Conservation (phyloP, 2,329 filamentous ascomycete genomes). For the Teratosphaeria pseudoeucalypti region DNA sequence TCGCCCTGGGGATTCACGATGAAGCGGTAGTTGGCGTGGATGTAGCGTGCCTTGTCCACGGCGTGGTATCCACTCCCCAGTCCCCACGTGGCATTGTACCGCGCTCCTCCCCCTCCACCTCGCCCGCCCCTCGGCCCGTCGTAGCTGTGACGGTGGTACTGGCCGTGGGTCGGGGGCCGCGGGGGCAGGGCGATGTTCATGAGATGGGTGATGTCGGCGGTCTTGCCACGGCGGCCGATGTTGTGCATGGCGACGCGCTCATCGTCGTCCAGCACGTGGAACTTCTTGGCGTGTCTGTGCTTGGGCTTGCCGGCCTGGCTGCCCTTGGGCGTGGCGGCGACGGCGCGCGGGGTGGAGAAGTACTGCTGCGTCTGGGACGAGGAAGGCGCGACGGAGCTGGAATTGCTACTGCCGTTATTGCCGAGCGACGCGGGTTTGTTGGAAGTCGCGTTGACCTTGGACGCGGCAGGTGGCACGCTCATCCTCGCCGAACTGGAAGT, state of each 20-base stretch:
- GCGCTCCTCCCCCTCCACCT: slow-evolving; percentile 29
- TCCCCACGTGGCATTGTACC: slow-evolving; percentile 70
- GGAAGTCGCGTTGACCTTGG: slow-evolving; percentile 26
- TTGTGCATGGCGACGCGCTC: slow-evolving; percentile 41
- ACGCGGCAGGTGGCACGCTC: slow-evolving; percentile 29
- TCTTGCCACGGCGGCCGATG: slow-evolving; percentile 70
- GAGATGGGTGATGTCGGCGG: slow-evolving; percentile 80
- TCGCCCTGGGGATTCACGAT: slow-evolving; percentile 74
- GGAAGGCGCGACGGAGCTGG: slow-evolving; percentile 23
- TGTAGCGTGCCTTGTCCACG: slow-evolving; percentile 79
- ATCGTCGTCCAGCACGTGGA: slow-evolving; percentile 65
- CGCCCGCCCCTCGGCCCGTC: slow-evolving; percentile 34
- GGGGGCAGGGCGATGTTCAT: slow-evolving; percentile 82
- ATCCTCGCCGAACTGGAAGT: slow-evolving; percentile 12
- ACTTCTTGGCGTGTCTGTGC: slow-evolving; percentile 71
- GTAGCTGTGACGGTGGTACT: slow-evolving; percentile 27
- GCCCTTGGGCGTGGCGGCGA: slow-evolving; percentile 24
- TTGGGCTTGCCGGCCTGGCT: slow-evolving; percentile 66
- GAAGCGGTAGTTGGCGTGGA: slow-evolving; percentile 96
- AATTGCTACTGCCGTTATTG: neutral
- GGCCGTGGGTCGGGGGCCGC: slow-evolving; percentile 52
- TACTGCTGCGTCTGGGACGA: slow-evolving; percentile 34
- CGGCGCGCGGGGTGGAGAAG: slow-evolving; percentile 34
- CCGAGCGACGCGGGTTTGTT: slow-evolving; percentile 27
- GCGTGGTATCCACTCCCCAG: slow-evolving; percentile 82